These are phyloP conservation scores for Mimosa pudica DNA, from an alignment of 306 rosid species.

Conservation along the genomic window DNA sequence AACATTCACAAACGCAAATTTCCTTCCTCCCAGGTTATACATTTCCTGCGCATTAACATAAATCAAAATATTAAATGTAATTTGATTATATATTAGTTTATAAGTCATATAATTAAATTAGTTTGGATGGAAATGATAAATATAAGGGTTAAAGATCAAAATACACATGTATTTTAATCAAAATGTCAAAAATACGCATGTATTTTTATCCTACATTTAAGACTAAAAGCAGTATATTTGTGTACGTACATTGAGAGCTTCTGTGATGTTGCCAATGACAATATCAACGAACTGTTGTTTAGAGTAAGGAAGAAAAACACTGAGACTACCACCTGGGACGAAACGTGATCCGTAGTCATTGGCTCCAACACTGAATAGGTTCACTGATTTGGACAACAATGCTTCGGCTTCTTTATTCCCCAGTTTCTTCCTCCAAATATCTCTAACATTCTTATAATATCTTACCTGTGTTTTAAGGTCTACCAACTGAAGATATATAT, in stretches of 20 bases:
- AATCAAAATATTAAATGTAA: too few relatives aligned
- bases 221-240: too few relatives aligned
- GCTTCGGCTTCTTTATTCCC: slow-evolving; percentile 41
- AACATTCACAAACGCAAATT: slow-evolving; percentile 46
- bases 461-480: slow-evolving; percentile 49
- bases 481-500: slow-evolving; percentile 33
- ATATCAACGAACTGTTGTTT: slow-evolving; percentile 4
- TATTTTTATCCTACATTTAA: too few relatives aligned
- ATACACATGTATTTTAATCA: too few relatives aligned
- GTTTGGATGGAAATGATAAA: too few relatives aligned
- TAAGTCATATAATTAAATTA: too few relatives aligned
- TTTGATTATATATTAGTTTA: too few relatives aligned
- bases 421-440: slow-evolving; percentile 27
- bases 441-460: slow-evolving; percentile 45
- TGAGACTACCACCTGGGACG: background rate
- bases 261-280: slow-evolving; percentile 57
- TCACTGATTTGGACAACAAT: slow-evolving; percentile 50
- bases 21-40: slow-evolving; percentile 54
- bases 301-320: background rate
- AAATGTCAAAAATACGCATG: too few relatives aligned
- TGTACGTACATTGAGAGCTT: slow-evolving; percentile 36
- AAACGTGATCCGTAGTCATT: slow-evolving; percentile 40
- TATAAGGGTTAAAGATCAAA: too few relatives aligned
- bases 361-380: slow-evolving; percentile 46
- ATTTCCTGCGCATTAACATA: slow-evolving; percentile 39